These are phyloP conservation scores for Penicillium polonicum DNA, from an alignment of 2,329 filamentous ascomycete species.

Conservation along the genomic window DNA sequence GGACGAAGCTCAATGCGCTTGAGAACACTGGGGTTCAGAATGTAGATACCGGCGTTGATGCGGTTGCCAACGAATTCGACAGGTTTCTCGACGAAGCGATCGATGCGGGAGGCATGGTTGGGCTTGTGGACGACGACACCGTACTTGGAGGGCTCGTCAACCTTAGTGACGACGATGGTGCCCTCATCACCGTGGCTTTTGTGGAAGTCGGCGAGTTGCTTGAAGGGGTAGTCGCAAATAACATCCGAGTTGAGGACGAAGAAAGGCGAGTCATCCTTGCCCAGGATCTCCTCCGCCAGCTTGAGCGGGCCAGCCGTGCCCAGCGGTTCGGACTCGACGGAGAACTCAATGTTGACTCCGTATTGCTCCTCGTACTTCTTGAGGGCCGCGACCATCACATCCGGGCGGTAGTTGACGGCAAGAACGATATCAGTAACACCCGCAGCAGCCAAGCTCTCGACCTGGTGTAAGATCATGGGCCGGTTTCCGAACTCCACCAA, in stretches of 20 bases:
- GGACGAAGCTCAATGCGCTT: slow-evolving; percentile 91
- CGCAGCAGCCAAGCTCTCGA: slow-evolving; percentile 87
- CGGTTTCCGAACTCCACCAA: slow-evolving; percentile 98
- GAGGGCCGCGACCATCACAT: slow-evolving; percentile 93
- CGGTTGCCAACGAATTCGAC: slow-evolving; percentile 98
- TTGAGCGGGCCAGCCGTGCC: slow-evolving; percentile 95
- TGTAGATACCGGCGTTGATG: slow-evolving; percentile 98
- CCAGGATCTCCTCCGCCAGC: slow-evolving; percentile 86
- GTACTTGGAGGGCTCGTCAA: slow-evolving; percentile 98
- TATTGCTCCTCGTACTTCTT: slow-evolving; percentile 93
- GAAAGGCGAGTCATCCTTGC: slow-evolving; percentile 91
- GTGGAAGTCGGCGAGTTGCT: slow-evolving; percentile 87
- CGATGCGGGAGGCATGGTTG: slow-evolving; percentile 84
- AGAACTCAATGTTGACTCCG: slow-evolving; percentile 95
- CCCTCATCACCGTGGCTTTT: slow-evolving; percentile 90
- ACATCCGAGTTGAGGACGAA: slow-evolving; percentile 98
- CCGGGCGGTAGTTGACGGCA: slow-evolving; percentile 96
- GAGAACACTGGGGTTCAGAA: slow-evolving; percentile 89
- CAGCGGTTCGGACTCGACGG: slow-evolving; percentile 90
- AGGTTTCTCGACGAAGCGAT: slow-evolving; percentile 99
- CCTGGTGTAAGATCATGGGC: slow-evolving; percentile 98
- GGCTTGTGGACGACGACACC: slow-evolving; percentile 98
- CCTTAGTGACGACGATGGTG: slow-evolving; percentile 97
- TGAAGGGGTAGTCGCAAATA: slow-evolving; percentile 96
- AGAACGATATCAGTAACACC: slow-evolving; percentile 97